Evolutionary conservation across 768 basidiomycete species (phyloP), one percentile per base, ranked within the genome.

Genomic region (Auricularia auricula-judae): DNA sequence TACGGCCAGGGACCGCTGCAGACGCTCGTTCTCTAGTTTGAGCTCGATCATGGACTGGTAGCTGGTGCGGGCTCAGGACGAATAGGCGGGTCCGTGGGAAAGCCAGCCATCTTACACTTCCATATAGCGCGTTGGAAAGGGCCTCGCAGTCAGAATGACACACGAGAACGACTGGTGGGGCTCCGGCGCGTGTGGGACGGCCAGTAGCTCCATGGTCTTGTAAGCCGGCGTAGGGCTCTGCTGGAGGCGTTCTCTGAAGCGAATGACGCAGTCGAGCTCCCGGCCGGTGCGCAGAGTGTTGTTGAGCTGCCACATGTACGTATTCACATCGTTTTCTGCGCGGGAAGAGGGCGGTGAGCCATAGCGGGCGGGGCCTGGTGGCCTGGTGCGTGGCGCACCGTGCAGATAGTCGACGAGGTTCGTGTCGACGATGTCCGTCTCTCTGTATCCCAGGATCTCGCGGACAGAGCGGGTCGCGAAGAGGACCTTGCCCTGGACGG

Each of bases 11-110:
- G 86, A 84, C 65, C 83, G 82, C 68, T 88, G 81, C 51, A 97
- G 74, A 14, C 86, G 82, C 73, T 91, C 88, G 73, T 97, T 93
- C 76, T 95, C 92, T 64, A 87, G 78, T 74, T 93, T 94, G 61
- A 96, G 82, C 70, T 96, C 93, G 42, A 97, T 59, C 23, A 59
- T 33, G 12, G 56, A 59, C 34, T 59, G 71, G 67, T 78, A 81
- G 23, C 75, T 72, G 65, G 79, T 78, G 61, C 79, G 71, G 53
- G 36, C 33, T 23, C 18, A 23, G 53, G 36, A 23, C 10, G 36
- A 33, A 14, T 36, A 35, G 7, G 21, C 54, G 63, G 54, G 33
- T 36, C 36, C 21, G 53, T 29, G 43, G 43, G 12, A 14, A 53
- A 29, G 44, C 51, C 58, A 18, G 29, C 63, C 7, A 34, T 54